Evolutionary conservation across 2,329 filamentous ascomycete species (phyloP), one percentile per base, ranked within the genome.

Genomic region (Pseudofabraea citricarpa): DNA sequence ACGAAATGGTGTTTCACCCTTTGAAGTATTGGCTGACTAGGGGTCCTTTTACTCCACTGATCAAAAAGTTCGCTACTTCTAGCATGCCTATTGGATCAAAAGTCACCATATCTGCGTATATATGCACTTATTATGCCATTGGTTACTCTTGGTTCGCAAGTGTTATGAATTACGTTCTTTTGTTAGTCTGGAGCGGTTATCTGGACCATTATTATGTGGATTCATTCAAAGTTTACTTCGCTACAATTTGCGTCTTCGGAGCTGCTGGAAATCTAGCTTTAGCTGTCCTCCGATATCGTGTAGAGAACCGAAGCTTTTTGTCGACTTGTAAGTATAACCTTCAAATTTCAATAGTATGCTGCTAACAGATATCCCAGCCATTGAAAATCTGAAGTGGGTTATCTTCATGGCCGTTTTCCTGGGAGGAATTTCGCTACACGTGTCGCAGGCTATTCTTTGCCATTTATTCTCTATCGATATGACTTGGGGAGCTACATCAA

Each of bases 1-100:
- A 81, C 56, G 83, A 87, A 61, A 66, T 87, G 38, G 71, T 87
- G 15, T 87, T 87, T 68, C 72, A 85, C 53, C 83, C 83, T 0
- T 61, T 87, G 29, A 67, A 73, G 40, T 68, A 72, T 49, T 87
- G 83, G 83, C 52, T 75, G 22, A 72, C 67, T 51, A 70, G 70
- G 26, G 80, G 83, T 0, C 81, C 82, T 0, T 80, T 87, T 52
- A 86, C 83, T 0, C 70, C 72, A 3, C 72, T 87, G 5, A 85
- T 86, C 68, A 65, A 68, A 44, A 67, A 66, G 22, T 85, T 85
- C 59, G 60, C 85, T 21, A 65, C 65, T 49, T 79, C 74, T 47
- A 75, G 77, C 55, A 83, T 86, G 52, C 74, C 73, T 15, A 64
- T 82, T 36, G 75, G 79, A 6, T 83, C 79, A 36, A 88, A 88